These are phyloP conservation scores for Dioszegia hungarica DNA, from an alignment of 768 basidiomycete species.

Conservation along the genomic window DNA sequence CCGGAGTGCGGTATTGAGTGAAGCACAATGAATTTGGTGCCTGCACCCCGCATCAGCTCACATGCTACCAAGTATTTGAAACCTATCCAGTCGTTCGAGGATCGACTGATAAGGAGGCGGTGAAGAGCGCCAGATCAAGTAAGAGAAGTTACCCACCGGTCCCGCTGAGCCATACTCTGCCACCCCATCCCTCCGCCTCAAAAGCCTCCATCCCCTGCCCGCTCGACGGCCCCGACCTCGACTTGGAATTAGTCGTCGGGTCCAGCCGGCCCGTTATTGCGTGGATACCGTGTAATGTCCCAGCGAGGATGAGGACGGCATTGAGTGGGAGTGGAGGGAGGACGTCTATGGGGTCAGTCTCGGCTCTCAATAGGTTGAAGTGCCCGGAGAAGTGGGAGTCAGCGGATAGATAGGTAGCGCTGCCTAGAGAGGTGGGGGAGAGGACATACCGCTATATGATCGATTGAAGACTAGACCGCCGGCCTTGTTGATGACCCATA, in stretches of 20 bases:
- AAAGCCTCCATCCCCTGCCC: conserved; percentile 68
- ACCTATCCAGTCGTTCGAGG: no score
- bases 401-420: no score
- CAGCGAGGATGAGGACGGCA: conserved; percentile 73
- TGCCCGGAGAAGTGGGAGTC: background rate
- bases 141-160: conserved; percentile 72
- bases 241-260: conserved; percentile 53
- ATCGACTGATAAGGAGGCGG: no score
- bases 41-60: conserved; percentile 52
- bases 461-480: conserved; percentile 93
- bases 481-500: conserved; percentile 87
- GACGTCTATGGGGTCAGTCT: conserved; percentile 60
- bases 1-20: conserved; percentile 66
- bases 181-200: conserved; percentile 91
- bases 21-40: conserved; percentile 90
- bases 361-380: background rate
- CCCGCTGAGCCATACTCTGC: conserved; percentile 79
- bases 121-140: no score
- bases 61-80: no score
- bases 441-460: conserved; percentile 71
- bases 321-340: conserved; percentile 75
- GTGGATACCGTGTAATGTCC: conserved; percentile 94
- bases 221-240: conserved; percentile 10
- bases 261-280: conserved; percentile 93
- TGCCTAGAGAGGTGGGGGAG: background rate